Evolutionary conservation across 192 early-diverging fungal genomes (phyloP).

Genomic region (Backusella luteola): DNA sequence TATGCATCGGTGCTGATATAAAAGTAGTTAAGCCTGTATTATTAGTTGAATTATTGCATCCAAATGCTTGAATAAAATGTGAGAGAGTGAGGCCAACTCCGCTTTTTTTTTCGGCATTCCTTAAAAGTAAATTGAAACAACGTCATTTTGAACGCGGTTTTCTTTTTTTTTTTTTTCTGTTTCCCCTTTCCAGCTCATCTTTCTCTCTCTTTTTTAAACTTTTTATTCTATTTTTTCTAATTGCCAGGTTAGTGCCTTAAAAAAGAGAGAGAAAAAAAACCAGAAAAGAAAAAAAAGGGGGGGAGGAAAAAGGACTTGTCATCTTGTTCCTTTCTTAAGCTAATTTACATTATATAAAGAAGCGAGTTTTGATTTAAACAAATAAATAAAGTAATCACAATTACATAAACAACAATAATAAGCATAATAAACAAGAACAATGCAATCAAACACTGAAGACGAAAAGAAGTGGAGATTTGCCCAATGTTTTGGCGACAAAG

Average conservation of each 20-base stretch:
- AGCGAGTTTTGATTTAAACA: too few relatives aligned
- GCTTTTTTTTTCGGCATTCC: background rate
- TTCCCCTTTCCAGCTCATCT: background rate
- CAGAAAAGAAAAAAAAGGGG: too few relatives aligned
- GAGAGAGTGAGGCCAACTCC: background rate
- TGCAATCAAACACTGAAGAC: conserved; percentile 23
- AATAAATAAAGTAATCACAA: too few relatives aligned
- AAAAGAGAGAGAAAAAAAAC: background rate
- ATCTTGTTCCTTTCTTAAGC: too few relatives aligned
- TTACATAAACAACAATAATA: background rate
- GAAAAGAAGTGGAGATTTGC: conserved; percentile 81
- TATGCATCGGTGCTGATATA: conserved; percentile 3
- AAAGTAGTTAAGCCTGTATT: conserved; percentile 11
- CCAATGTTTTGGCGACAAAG: conserved; percentile 99
- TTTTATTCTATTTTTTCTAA: background rate
- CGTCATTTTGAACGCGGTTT: background rate
- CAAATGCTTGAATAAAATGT: background rate
- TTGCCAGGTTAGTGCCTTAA: background rate
- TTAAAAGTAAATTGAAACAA: background rate
- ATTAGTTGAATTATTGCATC: background rate
- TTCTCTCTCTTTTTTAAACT: background rate
- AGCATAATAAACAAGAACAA: background rate
- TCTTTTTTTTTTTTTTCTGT: background rate
- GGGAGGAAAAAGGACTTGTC: too few relatives aligned
- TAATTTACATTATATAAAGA: too few relatives aligned